Evolutionary conservation across 495 filamentous ascomycete genomes (phyloP), one percentile per base, ranked within the genome.

Genomic region (Apodospora peruviana): DNA sequence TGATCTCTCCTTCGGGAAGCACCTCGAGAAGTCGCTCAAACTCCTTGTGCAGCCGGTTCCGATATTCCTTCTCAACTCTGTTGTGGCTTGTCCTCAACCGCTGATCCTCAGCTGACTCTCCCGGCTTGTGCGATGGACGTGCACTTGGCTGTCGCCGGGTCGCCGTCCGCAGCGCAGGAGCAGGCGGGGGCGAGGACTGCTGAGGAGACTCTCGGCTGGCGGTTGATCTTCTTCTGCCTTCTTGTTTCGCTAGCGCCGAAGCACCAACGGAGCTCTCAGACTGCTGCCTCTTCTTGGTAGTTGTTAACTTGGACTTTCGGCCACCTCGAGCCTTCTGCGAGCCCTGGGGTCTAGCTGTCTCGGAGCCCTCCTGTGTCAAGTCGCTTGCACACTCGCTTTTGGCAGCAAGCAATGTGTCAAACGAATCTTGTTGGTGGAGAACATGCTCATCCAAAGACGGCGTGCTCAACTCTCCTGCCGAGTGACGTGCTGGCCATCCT

Each of bases 61-160:
- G 55, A 25, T 57, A 57, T 23, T 57, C 41, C 38, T 57, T 57
- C 24, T 57, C 55, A 2, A 57, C 55, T 11, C 43, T 34, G 21
- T 57, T 57, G 32, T 57, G 55, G 40, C 38, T 50, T 17, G 52
- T 43, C 23, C 55, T 40, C 14, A 51, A 46, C 2, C 45, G 55
- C 2, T 46, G 51, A 11, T 49, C 41, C 17, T 50, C 32, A 3
- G 22, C 5, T 10, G 55, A 54, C 40, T 57, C 55, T 22, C 55
- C 55, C 3, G 45, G 51, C 37, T 57, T 54, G 14, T 21, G n/a
- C 16, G 29, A 14, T 2, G 37, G 9, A 27, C 39, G 22, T 8
- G 22, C 11, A 5, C 27, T 40, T 10, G 27, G 40, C 12, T 39
- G 7, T 24, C 24, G 48, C 20, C 55, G 50, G 12, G 55, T 27